These are phyloP conservation scores for Ascochyta fabae DNA, from an alignment of 2,329 filamentous ascomycete genomes.

Conservation along the genomic window DNA sequence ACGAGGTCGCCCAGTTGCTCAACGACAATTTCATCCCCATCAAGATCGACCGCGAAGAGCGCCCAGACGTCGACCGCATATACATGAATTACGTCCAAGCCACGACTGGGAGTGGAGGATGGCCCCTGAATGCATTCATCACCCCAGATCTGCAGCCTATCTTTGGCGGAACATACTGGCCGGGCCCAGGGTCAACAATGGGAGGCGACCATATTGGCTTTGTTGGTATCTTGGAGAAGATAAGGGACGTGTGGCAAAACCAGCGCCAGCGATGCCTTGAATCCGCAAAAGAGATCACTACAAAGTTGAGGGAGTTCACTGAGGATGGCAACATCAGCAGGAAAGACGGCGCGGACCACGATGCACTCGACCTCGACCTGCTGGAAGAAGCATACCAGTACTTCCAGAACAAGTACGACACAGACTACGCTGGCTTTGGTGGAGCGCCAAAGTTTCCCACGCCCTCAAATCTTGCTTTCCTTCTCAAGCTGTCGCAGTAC, in stretches of 20 bases:
- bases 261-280: slow-evolving; percentile 83
- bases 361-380: slow-evolving; percentile 85
- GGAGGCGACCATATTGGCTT: slow-evolving; percentile 72
- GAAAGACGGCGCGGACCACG: slow-evolving; percentile 58
- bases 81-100: slow-evolving; percentile 99
- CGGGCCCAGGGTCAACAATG: slow-evolving; percentile 71
- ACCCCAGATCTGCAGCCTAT: slow-evolving; percentile 92
- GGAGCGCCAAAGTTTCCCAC: slow-evolving; percentile 87
- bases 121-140: slow-evolving; percentile 96
- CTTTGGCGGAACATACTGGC: slow-evolving; percentile 97
- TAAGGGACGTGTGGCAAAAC: slow-evolving; percentile 76
- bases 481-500: slow-evolving; percentile 76
- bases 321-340: slow-evolving; percentile 76
- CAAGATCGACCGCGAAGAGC: slow-evolving; percentile 91
- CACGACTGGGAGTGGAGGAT: slow-evolving; percentile 86
- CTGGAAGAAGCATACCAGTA: slow-evolving; percentile 81
- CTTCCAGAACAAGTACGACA: slow-evolving; percentile 34
- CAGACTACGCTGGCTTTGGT: slow-evolving; percentile 65
- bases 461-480: slow-evolving; percentile 80
- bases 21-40: slow-evolving; percentile 90
- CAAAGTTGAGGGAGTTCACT: slow-evolving; percentile 83
- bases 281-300: slow-evolving; percentile 81
- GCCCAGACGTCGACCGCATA: slow-evolving; percentile 91
- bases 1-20: slow-evolving; percentile 78
- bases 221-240: slow-evolving; percentile 80